phyloP scores from a whole-genome alignment of 2,329 filamentous ascomycete species.

The Diaporthe citrichinensis region DNA sequence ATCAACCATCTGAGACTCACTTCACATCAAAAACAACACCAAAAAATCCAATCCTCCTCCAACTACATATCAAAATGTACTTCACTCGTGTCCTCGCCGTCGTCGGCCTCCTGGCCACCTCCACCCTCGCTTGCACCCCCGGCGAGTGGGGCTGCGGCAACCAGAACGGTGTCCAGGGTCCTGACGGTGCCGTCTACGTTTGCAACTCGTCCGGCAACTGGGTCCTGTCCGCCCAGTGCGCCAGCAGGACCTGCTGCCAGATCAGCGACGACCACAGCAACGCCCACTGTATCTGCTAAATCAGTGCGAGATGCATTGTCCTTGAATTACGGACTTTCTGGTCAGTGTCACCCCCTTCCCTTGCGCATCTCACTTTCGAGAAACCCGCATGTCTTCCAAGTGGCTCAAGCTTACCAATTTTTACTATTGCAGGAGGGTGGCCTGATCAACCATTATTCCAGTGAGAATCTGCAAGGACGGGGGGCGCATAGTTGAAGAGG shows the following conservation, averaged over 20 bases:
- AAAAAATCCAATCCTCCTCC: neutral
- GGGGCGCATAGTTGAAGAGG: neutral
- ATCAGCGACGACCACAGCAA: conserved; percentile 12
- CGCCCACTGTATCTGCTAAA: conserved; percentile 26
- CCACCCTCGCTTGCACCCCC: conserved; percentile 26
- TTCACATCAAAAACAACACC: neutral
- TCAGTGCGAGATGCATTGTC: neutral
- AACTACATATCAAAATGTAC: conserved; percentile 21
- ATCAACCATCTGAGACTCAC: neutral
- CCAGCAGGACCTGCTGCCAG: conserved; percentile 3
- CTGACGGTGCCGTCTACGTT: conserved; percentile 35
- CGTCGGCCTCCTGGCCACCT: conserved; percentile 25
- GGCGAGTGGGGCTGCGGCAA: conserved; percentile 32
- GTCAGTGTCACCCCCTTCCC: neutral
- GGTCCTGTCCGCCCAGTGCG: conserved; percentile 28
- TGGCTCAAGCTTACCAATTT: neutral
- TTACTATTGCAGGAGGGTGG: neutral
- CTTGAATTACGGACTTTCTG: neutral
- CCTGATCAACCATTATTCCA: conserved; percentile 11
- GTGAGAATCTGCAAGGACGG: neutral
- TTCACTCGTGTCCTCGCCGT: conserved; percentile 27
- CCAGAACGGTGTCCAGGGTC: conserved; percentile 32
- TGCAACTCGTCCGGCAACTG: conserved; percentile 33
- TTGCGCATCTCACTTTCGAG: neutral
- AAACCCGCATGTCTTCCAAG: neutral